phyloP scores from a whole-genome alignment of 495 filamentous ascomycete genomes.

The Penicillium dipodomyicola region DNA sequence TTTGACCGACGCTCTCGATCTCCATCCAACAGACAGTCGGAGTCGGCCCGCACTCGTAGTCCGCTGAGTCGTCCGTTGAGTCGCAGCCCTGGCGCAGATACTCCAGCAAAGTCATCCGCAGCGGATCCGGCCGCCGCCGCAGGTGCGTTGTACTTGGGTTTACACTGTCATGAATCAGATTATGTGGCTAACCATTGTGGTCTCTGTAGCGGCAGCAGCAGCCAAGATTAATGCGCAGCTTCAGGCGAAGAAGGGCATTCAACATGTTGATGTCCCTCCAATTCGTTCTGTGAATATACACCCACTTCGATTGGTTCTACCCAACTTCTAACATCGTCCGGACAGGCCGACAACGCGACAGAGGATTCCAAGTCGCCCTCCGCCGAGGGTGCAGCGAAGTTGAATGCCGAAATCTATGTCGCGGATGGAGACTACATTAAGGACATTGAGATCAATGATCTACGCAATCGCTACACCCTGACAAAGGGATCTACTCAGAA shows the following conservation, averaged over 20 bases:
- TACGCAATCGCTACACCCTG: slow-evolving; percentile 95
- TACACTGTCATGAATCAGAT: not conserved
- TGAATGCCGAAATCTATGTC: slow-evolving; percentile 87
- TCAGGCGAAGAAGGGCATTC: slow-evolving; percentile 87
- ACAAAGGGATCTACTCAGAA: slow-evolving; percentile 98
- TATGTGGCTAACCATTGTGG: slow-evolving; percentile 20
- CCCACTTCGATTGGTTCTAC: not conserved
- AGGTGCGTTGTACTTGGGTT: slow-evolving; percentile 49
- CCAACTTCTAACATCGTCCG: slow-evolving; percentile 11
- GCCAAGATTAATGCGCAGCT: slow-evolving; percentile 92
- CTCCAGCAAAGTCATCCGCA: slow-evolving; percentile 41
- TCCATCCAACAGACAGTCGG: slow-evolving; percentile 61
- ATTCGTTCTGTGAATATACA: slow-evolving; percentile 59
- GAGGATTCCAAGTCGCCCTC: slow-evolving; percentile 46
- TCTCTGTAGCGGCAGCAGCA: slow-evolving; percentile 73
- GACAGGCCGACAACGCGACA: slow-evolving; percentile 51
- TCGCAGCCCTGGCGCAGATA: slow-evolving; percentile 50
- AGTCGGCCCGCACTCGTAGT: slow-evolving; percentile 72
- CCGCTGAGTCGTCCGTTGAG: slow-evolving; percentile 53
- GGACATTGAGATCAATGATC: slow-evolving; percentile 97
- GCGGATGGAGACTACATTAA: slow-evolving; percentile 96
- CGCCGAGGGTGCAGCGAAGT: slow-evolving; percentile 53
- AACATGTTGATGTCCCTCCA: slow-evolving; percentile 91
- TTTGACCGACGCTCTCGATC: slow-evolving; percentile 88
- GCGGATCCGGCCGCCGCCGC: slow-evolving; percentile 82